Base-by-base conservation (phyloP, 2,329 filamentous ascomycete species). In the Xylariaceae sp. region DNA sequence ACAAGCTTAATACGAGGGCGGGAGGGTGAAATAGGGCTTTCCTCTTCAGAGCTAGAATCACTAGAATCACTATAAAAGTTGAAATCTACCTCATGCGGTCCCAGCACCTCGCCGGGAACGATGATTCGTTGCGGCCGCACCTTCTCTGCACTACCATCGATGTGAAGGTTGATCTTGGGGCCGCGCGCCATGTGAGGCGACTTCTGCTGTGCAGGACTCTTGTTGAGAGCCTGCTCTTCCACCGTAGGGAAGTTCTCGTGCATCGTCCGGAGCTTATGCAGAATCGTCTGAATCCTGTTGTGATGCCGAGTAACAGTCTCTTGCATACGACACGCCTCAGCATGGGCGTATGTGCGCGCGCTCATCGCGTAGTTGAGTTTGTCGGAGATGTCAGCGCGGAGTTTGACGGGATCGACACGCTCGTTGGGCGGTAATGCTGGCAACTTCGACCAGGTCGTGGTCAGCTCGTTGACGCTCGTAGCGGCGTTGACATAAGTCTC, bases 101-200 rank as follows among this genome's bases (percentile, higher is more conserved):
- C 84, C 51, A 87, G 75, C 7, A 88, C 85, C 69, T 88, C 84
- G 50, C 85, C 85, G 1, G 85, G 85, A 9, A 88, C 83, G 1
- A 84, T 87, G 51, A 88, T 86, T 48, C 82, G 77, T 4, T 84
- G 79, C 15, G 77, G 75, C 37, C 75, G 77, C 37, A 76, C 72
- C 66, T 75, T 81, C 56, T 80, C 76, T 4, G 75, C 78, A 42
- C 77, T 76, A 53, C 74, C 75, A 34, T 76, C 77, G 34, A 75
- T 59, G 37, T 78, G 77, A 53, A 78, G 66, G 4, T 76, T 73
- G 35, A 80, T 70, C 69, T 82, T 84, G 3, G 77, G 74, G 7
- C 72, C 73, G 50, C 82, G 78, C 11, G 73, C 72, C 64, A 80
- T 68, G 64, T 83, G 80, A 13, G 83, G 82, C 9, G 83, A 86